A percentile compares a stretch with the other conserved stretches of the same genome.
These are phyloP conservation scores for Dendryphion nanum DNA, from an alignment of 2,329 filamentous ascomycete species.

Conservation along the genomic window DNA sequence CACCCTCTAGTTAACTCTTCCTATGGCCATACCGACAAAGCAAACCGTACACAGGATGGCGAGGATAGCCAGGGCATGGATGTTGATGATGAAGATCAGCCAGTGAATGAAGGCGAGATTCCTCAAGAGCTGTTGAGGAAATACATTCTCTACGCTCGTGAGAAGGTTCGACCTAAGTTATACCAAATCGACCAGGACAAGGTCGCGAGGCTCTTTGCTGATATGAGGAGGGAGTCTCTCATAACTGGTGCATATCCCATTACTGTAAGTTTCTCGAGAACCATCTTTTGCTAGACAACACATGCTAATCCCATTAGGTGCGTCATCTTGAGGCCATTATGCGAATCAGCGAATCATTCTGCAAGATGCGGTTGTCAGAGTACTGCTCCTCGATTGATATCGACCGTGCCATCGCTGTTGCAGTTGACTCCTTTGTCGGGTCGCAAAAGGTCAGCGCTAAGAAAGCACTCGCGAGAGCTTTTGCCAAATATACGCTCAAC, in stretches of 20 bases:
- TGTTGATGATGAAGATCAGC: slow-evolving; percentile 51
- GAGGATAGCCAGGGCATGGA: slow-evolving; percentile 52
- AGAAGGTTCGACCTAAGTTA: slow-evolving; percentile 85
- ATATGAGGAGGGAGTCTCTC: slow-evolving; percentile 90
- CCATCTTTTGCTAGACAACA: too few species aligned
- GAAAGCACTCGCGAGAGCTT: slow-evolving; percentile 89
- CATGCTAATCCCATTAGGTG: slow-evolving; percentile 71
- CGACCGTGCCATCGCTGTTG: slow-evolving; percentile 94
- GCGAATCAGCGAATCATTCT: slow-evolving; percentile 90
- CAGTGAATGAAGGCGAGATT: slow-evolving; percentile 67
- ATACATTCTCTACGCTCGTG: slow-evolving; percentile 93
- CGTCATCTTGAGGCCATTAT: slow-evolving; percentile 98
- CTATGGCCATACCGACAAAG: slow-evolving; percentile 26
- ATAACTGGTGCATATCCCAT: slow-evolving; percentile 97
- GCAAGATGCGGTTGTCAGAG: slow-evolving; percentile 96
- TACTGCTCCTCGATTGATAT: slow-evolving; percentile 90
- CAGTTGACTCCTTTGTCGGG: slow-evolving; percentile 91
- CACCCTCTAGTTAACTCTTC: slow-evolving; percentile 60
- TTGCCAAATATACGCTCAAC: slow-evolving; percentile 78
- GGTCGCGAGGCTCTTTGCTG: slow-evolving; percentile 86
- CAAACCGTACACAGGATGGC: slow-evolving; percentile 12
- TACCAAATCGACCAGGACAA: slow-evolving; percentile 99
- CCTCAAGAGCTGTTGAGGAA: slow-evolving; percentile 89
- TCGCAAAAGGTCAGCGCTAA: slow-evolving; percentile 98
- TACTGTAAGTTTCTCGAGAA: slow-evolving; percentile 78